Percentiles rank a stretch among this genome's conserved stretches.
These are phyloP conservation scores for Diplodia scrobiculata DNA, from an alignment of 2,329 filamentous ascomycete species.

Conservation along the genomic window DNA sequence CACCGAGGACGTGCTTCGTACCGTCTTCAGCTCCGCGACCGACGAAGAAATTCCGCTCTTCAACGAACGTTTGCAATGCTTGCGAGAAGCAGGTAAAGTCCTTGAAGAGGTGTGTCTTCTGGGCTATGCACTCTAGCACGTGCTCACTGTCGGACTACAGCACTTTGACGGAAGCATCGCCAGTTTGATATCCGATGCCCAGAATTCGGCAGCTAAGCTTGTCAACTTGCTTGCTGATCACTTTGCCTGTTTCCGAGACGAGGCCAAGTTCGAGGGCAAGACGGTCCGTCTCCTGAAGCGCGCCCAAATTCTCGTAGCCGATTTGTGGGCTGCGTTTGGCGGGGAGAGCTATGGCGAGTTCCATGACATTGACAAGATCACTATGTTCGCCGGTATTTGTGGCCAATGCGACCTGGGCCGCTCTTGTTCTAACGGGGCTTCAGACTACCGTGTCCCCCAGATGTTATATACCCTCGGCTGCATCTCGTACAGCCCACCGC, in stretches of 20 bases:
- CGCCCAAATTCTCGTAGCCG: conserved; percentile 92
- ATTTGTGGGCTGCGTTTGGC: conserved; percentile 94
- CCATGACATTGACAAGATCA: conserved; percentile 88
- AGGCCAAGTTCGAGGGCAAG: conserved; percentile 71
- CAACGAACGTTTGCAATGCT: conserved; percentile 71
- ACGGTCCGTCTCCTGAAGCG: conserved; percentile 85
- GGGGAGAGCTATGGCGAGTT: conserved; percentile 79
- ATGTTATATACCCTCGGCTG: conserved; percentile 58
- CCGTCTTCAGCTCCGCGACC: conserved; percentile 84
- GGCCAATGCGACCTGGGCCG: neutral
- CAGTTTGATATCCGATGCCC: conserved; percentile 72
- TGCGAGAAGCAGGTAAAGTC: conserved; percentile 80
- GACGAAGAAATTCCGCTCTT: conserved; percentile 86
- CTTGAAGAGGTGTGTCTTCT: conserved; percentile 66
- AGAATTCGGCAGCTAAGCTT: conserved; percentile 76
- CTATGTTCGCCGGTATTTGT: conserved; percentile 81
- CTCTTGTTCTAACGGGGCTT: conserved; percentile 14
- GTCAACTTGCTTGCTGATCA: conserved; percentile 82
- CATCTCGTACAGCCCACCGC: conserved; percentile 76
- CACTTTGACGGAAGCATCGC: conserved; percentile 74
- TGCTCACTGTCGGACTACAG: conserved; percentile 46
- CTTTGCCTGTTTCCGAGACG: conserved; percentile 85
- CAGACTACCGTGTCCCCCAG: conserved; percentile 93
- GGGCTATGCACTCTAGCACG: neutral
- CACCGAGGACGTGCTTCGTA: conserved; percentile 69